Base-by-base conservation (phyloP, 2,329 filamentous ascomycete species). In the Aspergillus novofumigatus region DNA sequence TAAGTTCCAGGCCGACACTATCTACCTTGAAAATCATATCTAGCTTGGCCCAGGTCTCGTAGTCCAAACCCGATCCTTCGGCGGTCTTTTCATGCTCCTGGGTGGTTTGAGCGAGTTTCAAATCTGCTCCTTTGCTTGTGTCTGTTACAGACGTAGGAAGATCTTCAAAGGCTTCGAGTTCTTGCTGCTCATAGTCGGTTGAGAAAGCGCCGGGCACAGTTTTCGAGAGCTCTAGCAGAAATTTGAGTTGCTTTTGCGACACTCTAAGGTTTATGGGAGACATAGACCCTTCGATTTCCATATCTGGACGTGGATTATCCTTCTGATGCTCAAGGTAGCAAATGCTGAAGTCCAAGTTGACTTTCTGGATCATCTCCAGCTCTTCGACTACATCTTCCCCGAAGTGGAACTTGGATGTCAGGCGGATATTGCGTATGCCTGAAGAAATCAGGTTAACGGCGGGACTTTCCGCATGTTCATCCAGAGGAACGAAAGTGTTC, bases 291-390 rank as follows among this genome's bases (percentile, higher is more conserved):
- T 94, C 88, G 21, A 99, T 87, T 75, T 97, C 93, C 51, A 92
- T 87, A 68, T 99, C 93, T 0, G 94, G 94, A 42, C 93, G 84
- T 67, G 94, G 87, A 53, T 83, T 80, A 14, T 89, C 89, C 32
- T 84, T 74, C 64, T 85, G 86, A 70, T 99, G 94, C 69, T 97
- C 93, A 0, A 92, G 85, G 73, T 97, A 93, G 2, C 89, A 95
- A 62, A 99, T 87, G 59, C 90, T 90, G 76, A 99, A 97, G 50
- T 90, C 90, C 25, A 99, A 79, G 70, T 99, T 94, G 11, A 99
- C 92, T 65, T 97, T 92, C 68, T 99, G 92, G 65, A 99, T 96
- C 79, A 99, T 89, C 71, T 99, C 91, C 7, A 99, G 80, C 71
- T 96, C 92, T 72, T 99, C 94, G 0, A 85, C 85, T 56, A 83